These are phyloP conservation scores for Beta vulgaris DNA, from an alignment of 148 eudicot species.

Conservation along the genomic window DNA sequence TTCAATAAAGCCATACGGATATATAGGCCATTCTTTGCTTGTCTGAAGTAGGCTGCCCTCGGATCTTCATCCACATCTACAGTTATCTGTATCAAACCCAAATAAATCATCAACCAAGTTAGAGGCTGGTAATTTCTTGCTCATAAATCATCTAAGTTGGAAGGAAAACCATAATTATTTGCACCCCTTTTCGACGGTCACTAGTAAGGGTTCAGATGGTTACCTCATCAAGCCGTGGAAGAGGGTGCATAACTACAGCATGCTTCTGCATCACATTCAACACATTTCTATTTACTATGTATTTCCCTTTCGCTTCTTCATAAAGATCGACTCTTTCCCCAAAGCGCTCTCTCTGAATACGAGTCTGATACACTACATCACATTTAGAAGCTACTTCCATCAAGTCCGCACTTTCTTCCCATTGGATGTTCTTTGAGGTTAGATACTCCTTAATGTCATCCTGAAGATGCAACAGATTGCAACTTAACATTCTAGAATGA, in stretches of 20 bases:
- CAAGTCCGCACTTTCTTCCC: constrained; percentile 91
- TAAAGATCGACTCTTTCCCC: constrained; percentile 81
- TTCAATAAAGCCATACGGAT: constrained; percentile 92
- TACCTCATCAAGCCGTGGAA: constrained; percentile 99
- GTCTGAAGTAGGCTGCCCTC: constrained; percentile 98
- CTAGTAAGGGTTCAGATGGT: neutral
- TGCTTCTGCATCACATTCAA: constrained; percentile 78
- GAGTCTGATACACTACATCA: constrained; percentile 97
- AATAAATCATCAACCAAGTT: neutral
- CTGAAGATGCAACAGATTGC: constrained; percentile 33
- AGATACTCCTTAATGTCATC: constrained; percentile 90
- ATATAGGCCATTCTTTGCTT: constrained; percentile 90
- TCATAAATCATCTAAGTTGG: neutral
- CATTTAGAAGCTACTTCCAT: constrained; percentile 98
- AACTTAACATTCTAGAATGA: constrained; percentile 1
- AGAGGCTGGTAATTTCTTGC: neutral
- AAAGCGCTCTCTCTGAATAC: constrained; percentile 86
- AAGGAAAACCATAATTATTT: neutral
- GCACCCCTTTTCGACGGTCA: neutral
- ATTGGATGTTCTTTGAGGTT: constrained; percentile 62
- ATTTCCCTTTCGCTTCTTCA: constrained; percentile 86
- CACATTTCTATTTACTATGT: constrained; percentile 64
- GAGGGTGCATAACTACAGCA: constrained; percentile 95
- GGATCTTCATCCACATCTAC: constrained; percentile 93
- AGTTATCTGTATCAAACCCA: constrained; percentile 54